Evolutionary conservation across 2,329 filamentous ascomycete species (phyloP).

Genomic region (Alternaria arborescens): DNA sequence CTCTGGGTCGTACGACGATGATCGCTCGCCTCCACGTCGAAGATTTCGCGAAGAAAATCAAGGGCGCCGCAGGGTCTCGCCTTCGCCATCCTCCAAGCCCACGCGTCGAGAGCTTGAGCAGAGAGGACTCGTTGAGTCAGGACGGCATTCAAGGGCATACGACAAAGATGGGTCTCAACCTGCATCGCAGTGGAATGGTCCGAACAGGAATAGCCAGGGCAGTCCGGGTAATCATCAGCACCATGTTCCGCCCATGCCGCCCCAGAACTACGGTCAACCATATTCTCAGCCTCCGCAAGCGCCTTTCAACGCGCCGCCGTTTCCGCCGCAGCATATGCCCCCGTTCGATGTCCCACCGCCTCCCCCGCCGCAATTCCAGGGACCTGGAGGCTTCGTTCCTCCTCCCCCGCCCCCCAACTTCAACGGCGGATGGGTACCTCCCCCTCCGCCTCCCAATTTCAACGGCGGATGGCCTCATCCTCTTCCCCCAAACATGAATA

Average conservation of each 20-base stretch:
- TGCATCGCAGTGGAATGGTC: conserved; percentile 20
- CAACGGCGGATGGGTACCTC: conserved; percentile 28
- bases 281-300: conserved; percentile 23
- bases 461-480: conserved; percentile 31
- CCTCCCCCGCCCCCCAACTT: conserved; percentile 39
- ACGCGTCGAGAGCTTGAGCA: conserved; percentile 14
- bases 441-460: conserved; percentile 32
- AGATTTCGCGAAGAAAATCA: conserved; percentile 21
- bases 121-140: conserved; percentile 14
- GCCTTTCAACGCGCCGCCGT: conserved; percentile 29
- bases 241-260: conserved; percentile 9
- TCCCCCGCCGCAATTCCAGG: conserved; percentile 31
- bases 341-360: conserved; percentile 29
- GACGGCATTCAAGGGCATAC: conserved; percentile 18
- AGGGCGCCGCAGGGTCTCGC: conserved; percentile 23
- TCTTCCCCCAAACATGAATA: conserved; percentile 28
- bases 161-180: conserved; percentile 18
- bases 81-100: background rate
- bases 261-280: conserved; percentile 15
- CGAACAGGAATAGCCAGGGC: conserved; percentile 12
- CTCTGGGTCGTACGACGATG: conserved; percentile 28
- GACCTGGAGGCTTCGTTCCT: conserved; percentile 24
- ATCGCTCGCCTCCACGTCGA: conserved; percentile 16
- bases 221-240: conserved; percentile 17
- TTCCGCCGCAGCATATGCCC: conserved; percentile 26